Base-by-base conservation (phyloP, 306 rosid genomes). In the Dalbergia oliveri region DNA sequence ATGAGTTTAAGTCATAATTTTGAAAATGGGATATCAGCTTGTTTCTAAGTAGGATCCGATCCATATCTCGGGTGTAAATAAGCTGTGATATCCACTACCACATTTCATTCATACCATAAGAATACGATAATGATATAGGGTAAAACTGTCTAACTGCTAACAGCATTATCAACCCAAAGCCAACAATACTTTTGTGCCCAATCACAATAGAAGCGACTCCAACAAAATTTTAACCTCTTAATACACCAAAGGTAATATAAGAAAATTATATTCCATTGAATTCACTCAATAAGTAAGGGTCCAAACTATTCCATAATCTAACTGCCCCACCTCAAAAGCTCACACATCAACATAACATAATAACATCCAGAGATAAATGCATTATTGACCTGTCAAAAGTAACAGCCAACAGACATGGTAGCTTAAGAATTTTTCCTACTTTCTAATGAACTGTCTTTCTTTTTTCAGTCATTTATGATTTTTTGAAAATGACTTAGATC, bases 11-110 rank as follows among this genome's bases (percentile, higher is more conserved):
- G 74, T 61, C 9, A 11, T 47, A 31, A 51, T 31, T 70, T 60
- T 21, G 23, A 62, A 67, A 39, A 45, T 15, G 44, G 49, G 69
- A 67, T 37, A 39, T 23, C 1, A 23, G 11, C 50, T 67, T 49
- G 75, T 54, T 58, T 67, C 37, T 26, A 56, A 44, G 49, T 72
- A 72, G 44, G 78, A 66, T 61, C 34, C 68, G 78, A 66, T 61
- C 34, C 68, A 53, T 78, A 16, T 51, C 39, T 59, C 12, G 80
- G 35, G 37, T 44, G 37, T 39, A 64, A 82, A 65, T 54, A 49
- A 50, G 31, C 23, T 53, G 18, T 58, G 35, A 76, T 16, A 64
- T 60, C 21, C 77, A 69, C 53, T 35, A 70, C 57, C 57, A 47
- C 53, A 47, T 14, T 47, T 47, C n/a, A 50, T 14, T 19, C 0